Conservation (phyloP, 2,329 filamentous ascomycete species). For the Penicillium sp. region DNA sequence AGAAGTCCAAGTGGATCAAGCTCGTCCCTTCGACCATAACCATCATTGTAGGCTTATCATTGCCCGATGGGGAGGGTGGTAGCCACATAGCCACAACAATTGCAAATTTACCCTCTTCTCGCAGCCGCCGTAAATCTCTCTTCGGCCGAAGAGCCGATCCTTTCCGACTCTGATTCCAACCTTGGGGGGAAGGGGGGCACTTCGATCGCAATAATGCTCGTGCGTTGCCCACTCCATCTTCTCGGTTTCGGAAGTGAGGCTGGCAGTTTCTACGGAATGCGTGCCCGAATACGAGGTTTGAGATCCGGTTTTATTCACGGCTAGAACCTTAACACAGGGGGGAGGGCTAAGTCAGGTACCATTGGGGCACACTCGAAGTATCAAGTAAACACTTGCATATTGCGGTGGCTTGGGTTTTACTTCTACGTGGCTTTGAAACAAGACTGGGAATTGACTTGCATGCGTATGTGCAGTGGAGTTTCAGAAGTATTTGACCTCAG, state of each 20-base stretch:
- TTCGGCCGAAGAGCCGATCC: constrained; percentile 1
- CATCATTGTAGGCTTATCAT: neutral
- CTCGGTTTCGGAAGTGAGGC: neutral
- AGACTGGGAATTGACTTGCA: neutral
- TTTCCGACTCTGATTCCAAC: neutral
- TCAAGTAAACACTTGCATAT: neutral
- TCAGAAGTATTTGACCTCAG: no score
- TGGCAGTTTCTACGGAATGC: neutral
- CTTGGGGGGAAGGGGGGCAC: neutral
- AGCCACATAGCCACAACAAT: neutral
- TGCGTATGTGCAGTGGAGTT: neutral
- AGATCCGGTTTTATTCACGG: neutral
- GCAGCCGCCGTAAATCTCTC: neutral
- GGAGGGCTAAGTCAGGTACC: neutral
- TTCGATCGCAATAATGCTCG: neutral
- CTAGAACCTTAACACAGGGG: neutral
- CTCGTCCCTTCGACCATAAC: neutral
- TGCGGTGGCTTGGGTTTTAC: neutral
- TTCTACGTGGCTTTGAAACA: neutral
- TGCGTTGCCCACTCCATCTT: neutral
- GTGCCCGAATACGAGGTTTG: neutral
- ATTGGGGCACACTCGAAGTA: neutral
- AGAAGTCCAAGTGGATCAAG: neutral
- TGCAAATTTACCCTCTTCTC: neutral
- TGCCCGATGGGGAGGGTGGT: neutral